Conservation (phyloP, 129 eudicot genomes). For the Chrysanthemum makinoi region DNA sequence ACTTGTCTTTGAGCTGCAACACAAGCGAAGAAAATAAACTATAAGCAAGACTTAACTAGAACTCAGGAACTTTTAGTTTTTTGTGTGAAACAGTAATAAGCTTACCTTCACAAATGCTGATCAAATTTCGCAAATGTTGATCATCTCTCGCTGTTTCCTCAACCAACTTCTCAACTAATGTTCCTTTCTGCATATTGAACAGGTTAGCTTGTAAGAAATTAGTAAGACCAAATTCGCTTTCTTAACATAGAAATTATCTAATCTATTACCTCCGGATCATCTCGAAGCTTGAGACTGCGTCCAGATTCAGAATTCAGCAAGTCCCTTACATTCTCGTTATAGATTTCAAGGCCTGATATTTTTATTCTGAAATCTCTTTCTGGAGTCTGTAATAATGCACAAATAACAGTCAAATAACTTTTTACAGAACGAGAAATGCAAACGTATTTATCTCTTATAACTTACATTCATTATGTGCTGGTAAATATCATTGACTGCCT, state of each 20-base stretch:
- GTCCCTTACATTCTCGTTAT: constrained; percentile 91
- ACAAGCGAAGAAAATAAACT: constrained; percentile 1
- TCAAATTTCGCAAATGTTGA: constrained; percentile 45
- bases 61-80: too few species aligned
- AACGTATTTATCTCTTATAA: constrained; percentile 8
- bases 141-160: constrained; percentile 91
- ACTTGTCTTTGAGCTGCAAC: constrained; percentile 96
- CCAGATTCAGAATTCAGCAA: constrained; percentile 90
- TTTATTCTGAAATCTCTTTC: constrained; percentile 79
- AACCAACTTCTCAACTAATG: constrained; percentile 87
- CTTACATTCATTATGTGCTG: constrained; percentile 78
- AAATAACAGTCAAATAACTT: constrained; percentile 7
- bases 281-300: constrained; percentile 85
- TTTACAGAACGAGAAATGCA: not conserved
- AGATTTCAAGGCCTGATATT: constrained; percentile 89
- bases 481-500: constrained; percentile 86
- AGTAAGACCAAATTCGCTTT: too few species aligned
- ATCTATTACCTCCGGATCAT: constrained; percentile 87
- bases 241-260: not conserved
- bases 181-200: constrained; percentile 79
- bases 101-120: constrained; percentile 75
- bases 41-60: not conserved
- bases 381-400: constrained; percentile 56
- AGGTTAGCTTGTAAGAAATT: not conserved
- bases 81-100: too few species aligned